Percentiles rank a stretch among this genome's conserved stretches.
These are phyloP conservation scores for Pleurotus tuber-regium DNA, from an alignment of 768 basidiomycete species.

Conservation along the genomic window DNA sequence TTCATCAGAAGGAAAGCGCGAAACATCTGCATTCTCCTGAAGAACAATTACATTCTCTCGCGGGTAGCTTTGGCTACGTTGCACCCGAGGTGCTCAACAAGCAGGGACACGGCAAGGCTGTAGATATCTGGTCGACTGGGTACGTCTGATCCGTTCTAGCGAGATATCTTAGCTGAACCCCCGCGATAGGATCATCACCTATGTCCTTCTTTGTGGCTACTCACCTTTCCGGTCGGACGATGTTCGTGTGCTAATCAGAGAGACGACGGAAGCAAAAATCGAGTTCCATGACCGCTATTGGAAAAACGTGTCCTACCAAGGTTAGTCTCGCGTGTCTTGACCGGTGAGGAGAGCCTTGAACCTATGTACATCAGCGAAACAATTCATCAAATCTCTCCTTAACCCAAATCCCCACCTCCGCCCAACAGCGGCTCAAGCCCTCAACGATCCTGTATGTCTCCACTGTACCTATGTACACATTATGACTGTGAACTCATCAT, in stretches of 20 bases:
- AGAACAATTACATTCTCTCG: conserved; percentile 68
- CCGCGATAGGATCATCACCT: conserved; percentile 77
- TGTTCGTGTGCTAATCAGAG: conserved; percentile 66
- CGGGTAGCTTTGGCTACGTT: conserved; percentile 85
- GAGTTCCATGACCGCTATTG: conserved; percentile 95
- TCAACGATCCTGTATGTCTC: conserved; percentile 56
- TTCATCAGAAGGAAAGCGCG: conserved; percentile 44
- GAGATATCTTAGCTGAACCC: not conserved
- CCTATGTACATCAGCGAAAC: conserved; percentile 58
- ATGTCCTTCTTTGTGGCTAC: conserved; percentile 93
- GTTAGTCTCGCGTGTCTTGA: conserved; percentile 31
- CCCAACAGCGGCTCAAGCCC: conserved; percentile 71
- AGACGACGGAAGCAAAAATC: conserved; percentile 83
- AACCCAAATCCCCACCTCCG: conserved; percentile 69
- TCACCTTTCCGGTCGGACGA: conserved; percentile 91
- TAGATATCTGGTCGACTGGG: conserved; percentile 95
- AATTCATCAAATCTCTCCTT: conserved; percentile 73
- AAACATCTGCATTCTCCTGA: conserved; percentile 75
- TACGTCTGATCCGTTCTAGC: conserved; percentile 31
- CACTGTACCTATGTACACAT: not conserved
- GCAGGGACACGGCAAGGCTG: conserved; percentile 85
- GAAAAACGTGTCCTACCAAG: conserved; percentile 82
- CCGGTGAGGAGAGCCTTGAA: not conserved
- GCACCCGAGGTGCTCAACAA: conserved; percentile 87
- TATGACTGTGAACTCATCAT: not conserved